Percentiles rank a stretch among this genome's conserved stretches.
Evolutionary conservation across 208 protist genomes (phyloP).

Genomic region (Herpetomonas tarakana): DNA sequence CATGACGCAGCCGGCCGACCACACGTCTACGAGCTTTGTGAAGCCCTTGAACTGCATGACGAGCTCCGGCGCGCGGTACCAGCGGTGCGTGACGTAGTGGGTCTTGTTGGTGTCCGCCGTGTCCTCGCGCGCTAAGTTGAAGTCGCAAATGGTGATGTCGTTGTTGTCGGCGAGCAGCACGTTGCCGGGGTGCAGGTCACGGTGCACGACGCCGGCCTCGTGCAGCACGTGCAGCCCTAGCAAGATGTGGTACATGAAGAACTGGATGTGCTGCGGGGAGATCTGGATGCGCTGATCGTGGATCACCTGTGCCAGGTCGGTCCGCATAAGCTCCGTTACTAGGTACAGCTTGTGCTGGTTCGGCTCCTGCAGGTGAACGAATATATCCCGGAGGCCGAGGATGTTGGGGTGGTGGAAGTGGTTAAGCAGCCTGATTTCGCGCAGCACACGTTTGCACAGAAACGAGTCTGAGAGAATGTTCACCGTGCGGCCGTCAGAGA

Average conservation of each 20-base stretch:
- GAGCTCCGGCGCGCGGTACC: conserved; percentile 97
- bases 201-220: conserved; percentile 87
- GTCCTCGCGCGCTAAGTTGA: conserved; percentile 94
- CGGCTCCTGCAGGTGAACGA: conserved; percentile 82
- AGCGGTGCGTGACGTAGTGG: conserved; percentile 95
- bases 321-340: conserved; percentile 96
- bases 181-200: conserved; percentile 90
- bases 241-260: conserved; percentile 96
- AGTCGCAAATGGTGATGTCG: conserved; percentile 95
- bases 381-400: conserved; percentile 92
- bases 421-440: conserved; percentile 93
- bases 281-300: conserved; percentile 94
- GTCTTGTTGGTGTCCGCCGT: conserved; percentile 86
- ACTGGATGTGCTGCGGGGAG: conserved; percentile 94
- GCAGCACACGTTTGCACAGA: conserved; percentile 89
- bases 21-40: conserved; percentile 87
- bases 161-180: conserved; percentile 91
- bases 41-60: conserved; percentile 95
- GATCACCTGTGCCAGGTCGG: conserved; percentile 93
- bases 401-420: conserved; percentile 97
- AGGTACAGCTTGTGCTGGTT: conserved; percentile 95
- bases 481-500: conserved; percentile 74
- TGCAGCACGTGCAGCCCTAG: conserved; percentile 94
- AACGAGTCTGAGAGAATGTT: conserved; percentile 87
- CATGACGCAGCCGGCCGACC: conserved; percentile 91